Conservation (phyloP, 805 yeast species). For the Candida ipomoeae region DNA sequence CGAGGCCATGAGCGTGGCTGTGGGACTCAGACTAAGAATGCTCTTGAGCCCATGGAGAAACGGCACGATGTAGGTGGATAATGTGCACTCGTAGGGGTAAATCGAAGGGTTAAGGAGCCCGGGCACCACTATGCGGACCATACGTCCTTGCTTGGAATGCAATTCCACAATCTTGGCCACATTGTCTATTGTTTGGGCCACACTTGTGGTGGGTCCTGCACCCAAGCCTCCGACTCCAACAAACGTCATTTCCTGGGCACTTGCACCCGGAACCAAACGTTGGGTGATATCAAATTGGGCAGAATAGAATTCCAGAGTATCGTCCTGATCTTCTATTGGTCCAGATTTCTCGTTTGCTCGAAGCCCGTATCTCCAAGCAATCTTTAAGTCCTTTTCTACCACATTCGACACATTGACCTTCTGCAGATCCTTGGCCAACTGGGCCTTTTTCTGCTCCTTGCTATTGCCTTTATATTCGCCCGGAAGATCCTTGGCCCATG, state of each 20-base stretch:
- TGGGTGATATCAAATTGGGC: constrained; percentile 76
- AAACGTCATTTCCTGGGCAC: constrained; percentile 54
- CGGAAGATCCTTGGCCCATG: constrained; percentile 70
- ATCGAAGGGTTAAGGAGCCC: constrained; percentile 74
- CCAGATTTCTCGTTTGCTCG: constrained; percentile 7
- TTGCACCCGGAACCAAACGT: constrained; percentile 62
- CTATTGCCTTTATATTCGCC: constrained; percentile 69
- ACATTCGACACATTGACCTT: constrained; percentile 67
- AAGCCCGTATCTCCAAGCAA: constrained; percentile 90
- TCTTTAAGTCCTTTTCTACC: constrained; percentile 60
- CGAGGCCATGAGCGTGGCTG: constrained; percentile 51
- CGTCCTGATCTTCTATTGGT: constrained; percentile 18
- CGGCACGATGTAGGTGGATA: constrained; percentile 48
- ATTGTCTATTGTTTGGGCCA: constrained; percentile 32
- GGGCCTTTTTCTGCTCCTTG: constrained; percentile 60
- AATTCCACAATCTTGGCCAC: constrained; percentile 36
- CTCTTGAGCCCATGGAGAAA: constrained; percentile 58
- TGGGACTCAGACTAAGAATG: constrained; percentile 45
- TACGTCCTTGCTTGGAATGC: constrained; percentile 38
- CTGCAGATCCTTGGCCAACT: constrained; percentile 52
- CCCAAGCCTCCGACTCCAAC: constrained; percentile 36
- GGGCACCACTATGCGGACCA: constrained; percentile 70
- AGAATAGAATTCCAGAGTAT: constrained; percentile 46
- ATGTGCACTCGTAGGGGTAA: constrained; percentile 50
- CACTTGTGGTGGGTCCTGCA: constrained; percentile 20